phyloP scores from a whole-genome alignment of 1,284 basidiomycete genomes.

The Peniophora sp. region DNA sequence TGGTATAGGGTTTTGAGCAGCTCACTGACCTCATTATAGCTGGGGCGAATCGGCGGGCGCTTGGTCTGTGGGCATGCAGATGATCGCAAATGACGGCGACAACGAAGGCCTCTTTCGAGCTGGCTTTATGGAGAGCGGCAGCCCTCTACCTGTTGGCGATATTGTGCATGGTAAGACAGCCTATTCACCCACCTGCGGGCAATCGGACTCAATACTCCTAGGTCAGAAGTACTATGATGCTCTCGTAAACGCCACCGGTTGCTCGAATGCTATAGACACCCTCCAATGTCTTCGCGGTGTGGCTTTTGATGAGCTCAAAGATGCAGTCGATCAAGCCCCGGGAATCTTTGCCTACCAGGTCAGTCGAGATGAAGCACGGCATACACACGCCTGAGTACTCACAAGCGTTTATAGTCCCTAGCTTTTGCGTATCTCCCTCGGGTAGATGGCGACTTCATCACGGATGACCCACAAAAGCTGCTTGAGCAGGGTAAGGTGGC shows the following conservation, averaged over 20 bases:
- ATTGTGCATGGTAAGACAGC: constrained; percentile 13
- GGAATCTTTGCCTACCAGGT: no score
- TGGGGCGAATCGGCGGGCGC: constrained; percentile 36
- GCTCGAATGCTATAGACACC: no score
- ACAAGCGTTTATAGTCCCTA: constrained; percentile 3
- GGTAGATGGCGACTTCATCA: constrained; percentile 22
- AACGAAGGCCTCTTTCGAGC: constrained; percentile 25
- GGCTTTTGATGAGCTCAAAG: no score
- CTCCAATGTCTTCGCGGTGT: no score
- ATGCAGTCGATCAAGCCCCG: no score
- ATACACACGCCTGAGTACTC: constrained; percentile 9
- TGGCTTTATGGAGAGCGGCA: constrained; percentile 29
- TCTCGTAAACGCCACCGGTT: no score
- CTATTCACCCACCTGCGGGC: not conserved
- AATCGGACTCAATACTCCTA: not conserved
- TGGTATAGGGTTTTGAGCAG: not conserved
- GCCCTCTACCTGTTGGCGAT: constrained; percentile 21
- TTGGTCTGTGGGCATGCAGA: constrained; percentile 24
- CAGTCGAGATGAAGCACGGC: no score
- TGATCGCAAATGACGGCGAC: constrained; percentile 23
- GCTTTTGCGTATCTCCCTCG: constrained; percentile 18
- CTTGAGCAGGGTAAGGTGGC: constrained; percentile 16
- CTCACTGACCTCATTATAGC: constrained; percentile 21
- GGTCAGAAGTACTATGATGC: constrained; percentile 17
- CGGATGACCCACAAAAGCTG: constrained; percentile 14